Evolutionary conservation across 768 basidiomycete genomes (phyloP), one percentile per base, ranked within the genome.

Genomic region (Russula lepida): DNA sequence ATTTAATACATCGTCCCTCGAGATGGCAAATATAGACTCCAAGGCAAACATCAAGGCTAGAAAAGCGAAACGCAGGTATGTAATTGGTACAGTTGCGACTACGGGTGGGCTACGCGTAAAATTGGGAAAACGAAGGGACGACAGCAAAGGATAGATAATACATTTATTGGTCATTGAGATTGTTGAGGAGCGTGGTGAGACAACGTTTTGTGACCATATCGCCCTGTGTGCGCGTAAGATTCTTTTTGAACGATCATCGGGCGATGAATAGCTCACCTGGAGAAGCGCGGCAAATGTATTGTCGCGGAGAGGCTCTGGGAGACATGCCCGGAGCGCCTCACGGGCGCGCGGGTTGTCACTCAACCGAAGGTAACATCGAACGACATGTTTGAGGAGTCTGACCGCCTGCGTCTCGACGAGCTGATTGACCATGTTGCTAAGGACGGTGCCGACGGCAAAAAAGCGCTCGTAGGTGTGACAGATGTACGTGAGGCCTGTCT

Each of bases 381-480:
- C 97, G 54, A 99, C 97, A 71, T 99, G 97, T 74, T 99, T 99
- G 67, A 99, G 77, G 51, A 99, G 76, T 68, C 97, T 78, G 30
- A 98, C 95, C 12, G 97, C 97, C 73, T 98, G 97, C 2, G 91
- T 97, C 74, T 99, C 95, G 56, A 98, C 95, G 52, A 99, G 81
- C 71, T 98, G 93, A 70, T 88, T 89, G 66, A 98, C 97, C 97
- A 99, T 99, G 73, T 97, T 98, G 78, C 90, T 92, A 61, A 99
- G 80, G 17, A 99, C 97, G 8, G 95, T 97, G 19, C 95, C 97
- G 56, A 99, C 97, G 15, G 97, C 97, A 72, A 98, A 98, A 77
- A 99, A 99, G 55, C 97, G 83, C 72, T 99, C 97, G 71, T 99
- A 99, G n/a, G 97, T 99, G 74, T 99, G 97, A 69, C 97, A 98